phyloP scores from a whole-genome alignment of 352 stramenopile genomes.

The Globisporangium paroecandrum region DNA sequence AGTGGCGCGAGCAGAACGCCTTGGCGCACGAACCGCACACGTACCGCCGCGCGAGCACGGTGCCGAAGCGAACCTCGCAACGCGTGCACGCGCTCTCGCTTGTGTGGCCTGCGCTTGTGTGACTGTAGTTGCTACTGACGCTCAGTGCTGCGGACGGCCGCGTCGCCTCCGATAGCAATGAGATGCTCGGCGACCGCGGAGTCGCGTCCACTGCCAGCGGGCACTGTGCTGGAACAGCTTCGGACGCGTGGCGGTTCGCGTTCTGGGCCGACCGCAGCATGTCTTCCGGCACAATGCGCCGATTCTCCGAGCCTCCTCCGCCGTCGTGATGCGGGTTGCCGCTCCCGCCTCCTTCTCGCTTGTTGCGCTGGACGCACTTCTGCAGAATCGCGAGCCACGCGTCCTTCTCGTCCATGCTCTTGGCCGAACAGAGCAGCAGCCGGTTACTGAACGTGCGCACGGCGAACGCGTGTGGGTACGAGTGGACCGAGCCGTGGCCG shows the following conservation, averaged over 20 bases:
- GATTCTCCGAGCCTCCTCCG: slow-evolving; percentile 31
- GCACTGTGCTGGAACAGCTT: not conserved
- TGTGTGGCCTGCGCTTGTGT: slow-evolving; percentile 8
- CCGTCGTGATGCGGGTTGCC: slow-evolving; percentile 16
- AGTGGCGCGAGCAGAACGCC: slow-evolving; percentile 64
- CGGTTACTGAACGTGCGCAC: slow-evolving; percentile 54
- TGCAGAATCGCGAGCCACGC: slow-evolving; percentile 45
- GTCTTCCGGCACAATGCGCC: slow-evolving; percentile 54
- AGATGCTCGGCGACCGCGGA: not conserved
- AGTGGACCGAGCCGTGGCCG: slow-evolving; percentile 46
- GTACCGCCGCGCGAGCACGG: slow-evolving; percentile 40
- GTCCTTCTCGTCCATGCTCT: slow-evolving; percentile 37
- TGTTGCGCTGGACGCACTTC: slow-evolving; percentile 24
- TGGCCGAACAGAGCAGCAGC: slow-evolving; percentile 57
- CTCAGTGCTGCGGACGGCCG: not conserved
- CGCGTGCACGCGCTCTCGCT: slow-evolving; percentile 40
- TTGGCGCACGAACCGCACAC: slow-evolving; percentile 58
- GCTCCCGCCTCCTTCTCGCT: slow-evolving; percentile 11
- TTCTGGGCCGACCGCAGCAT: slow-evolving; percentile 25
- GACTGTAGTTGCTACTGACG: slow-evolving; percentile 6
- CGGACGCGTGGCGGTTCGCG: not conserved
- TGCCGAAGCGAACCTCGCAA: slow-evolving; percentile 52
- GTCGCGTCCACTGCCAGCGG: not conserved
- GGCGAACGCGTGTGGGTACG: slow-evolving; percentile 57
- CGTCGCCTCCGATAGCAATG: not conserved